Base-by-base conservation (phyloP, 768 basidiomycete species). In the Imleria badia region DNA sequence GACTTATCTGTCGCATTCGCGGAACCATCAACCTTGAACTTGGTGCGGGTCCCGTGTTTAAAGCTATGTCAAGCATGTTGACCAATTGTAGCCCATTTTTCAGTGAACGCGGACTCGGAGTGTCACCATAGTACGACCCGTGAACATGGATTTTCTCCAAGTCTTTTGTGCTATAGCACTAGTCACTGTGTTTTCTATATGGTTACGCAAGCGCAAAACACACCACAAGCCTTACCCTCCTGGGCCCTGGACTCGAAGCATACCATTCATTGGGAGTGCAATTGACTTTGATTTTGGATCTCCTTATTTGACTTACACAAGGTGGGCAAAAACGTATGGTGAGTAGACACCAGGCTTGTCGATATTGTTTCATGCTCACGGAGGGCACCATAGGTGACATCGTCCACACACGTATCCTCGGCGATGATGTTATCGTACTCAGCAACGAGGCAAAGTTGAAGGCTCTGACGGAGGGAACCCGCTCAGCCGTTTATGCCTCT, bases 361-460 rank as follows among this genome's bases (percentile, higher is more conserved):
- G 23, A 26, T 26, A 26, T 17, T 17, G 10, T 42, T 42, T 17
- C 15, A 11, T 49, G 19, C 19, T 45, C 29, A 45, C n/a, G 2
- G 2, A 6, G 3, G 11, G 5, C 12, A n/a, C n/a, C n/a, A 30
- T 40, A 49, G 48, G 48, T 20, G 38, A 38, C 15, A 40, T 49
- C 9, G 31, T 50, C 19, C 40, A 50, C 17, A 50, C 40, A 23
- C 49, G 49, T 22, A 50, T 50, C 31, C 49, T 50, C 13, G 49
- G 49, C 5, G 49, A 50, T 14, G 22, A 50, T 41, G 13, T 50
- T 40, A 22, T 50, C 31, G 40, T 50, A 15, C 10, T 50, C 39
- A 50, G 22, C 31, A 34, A 42, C 2, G 40, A 30, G 29, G 29
- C 43, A 19, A 44, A 44, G 8, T 20, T 50, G 40, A 50, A 42